A percentile compares a stretch with the other conserved stretches of the same genome.
These are phyloP conservation scores for Paxillus involutus DNA, from an alignment of 768 basidiomycete species.

Conservation along the genomic window DNA sequence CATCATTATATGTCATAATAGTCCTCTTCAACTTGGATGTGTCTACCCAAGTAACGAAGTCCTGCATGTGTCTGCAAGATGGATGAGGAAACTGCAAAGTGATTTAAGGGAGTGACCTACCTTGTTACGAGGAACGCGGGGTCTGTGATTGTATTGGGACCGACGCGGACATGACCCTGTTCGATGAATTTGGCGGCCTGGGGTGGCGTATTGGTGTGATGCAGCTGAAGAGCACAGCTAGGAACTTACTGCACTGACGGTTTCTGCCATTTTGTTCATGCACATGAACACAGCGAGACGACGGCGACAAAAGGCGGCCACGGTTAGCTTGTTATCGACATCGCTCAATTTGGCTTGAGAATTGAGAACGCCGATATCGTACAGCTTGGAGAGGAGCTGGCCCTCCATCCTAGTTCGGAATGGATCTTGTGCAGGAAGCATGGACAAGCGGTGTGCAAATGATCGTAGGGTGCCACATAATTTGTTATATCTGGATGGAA, in stretches of 20 bases:
- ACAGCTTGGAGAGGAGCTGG: conserved; percentile 89
- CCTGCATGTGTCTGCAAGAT: conserved; percentile 83
- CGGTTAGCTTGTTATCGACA: conserved; percentile 91
- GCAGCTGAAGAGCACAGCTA: neutral
- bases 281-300: conserved; percentile 92
- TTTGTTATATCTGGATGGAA: conserved; percentile 77
- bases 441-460: conserved; percentile 82
- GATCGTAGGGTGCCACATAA: conserved; percentile 85
- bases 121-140: conserved; percentile 94
- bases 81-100: conserved; percentile 5
- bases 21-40: conserved; percentile 96
- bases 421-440: conserved; percentile 87
- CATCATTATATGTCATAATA: conserved; percentile 94
- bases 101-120: conserved; percentile 35
- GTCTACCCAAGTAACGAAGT: conserved; percentile 99
- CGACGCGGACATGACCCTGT: conserved; percentile 96
- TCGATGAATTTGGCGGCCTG: conserved; percentile 97
- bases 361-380: conserved; percentile 94
- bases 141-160: conserved; percentile 93
- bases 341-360: conserved; percentile 88
- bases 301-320: conserved; percentile 90
- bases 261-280: conserved; percentile 92
- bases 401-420: conserved; percentile 83
- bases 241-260: conserved; percentile 82
- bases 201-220: conserved; percentile 9